phyloP scores from a whole-genome alignment of 2,329 filamentous ascomycete genomes.

The Hypoxylon sp. region DNA sequence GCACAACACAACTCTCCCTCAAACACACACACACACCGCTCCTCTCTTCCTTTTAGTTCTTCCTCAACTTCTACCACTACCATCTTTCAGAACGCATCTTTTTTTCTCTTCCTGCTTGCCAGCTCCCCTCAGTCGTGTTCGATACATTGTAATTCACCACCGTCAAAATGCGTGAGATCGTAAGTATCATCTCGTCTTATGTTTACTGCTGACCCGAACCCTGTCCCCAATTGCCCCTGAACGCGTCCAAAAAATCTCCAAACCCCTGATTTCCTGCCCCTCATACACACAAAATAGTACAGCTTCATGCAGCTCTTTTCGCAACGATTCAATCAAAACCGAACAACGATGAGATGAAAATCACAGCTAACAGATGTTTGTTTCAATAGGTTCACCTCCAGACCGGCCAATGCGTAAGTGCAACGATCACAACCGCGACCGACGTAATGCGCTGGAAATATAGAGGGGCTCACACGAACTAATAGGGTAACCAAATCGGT shows the following conservation, averaged over 20 bases:
- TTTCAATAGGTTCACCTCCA: slow-evolving; percentile 92
- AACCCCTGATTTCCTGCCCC: slow-evolving; percentile 55
- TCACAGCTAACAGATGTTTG: slow-evolving; percentile 66
- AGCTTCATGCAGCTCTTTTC: slow-evolving; percentile 19
- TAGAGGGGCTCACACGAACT: slow-evolving; percentile 54
- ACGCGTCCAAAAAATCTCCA: slow-evolving; percentile 58
- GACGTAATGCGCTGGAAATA: slow-evolving; percentile 38
- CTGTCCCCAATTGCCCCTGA: slow-evolving; percentile 36
- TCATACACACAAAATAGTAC: slow-evolving; percentile 51
- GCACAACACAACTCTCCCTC: slow-evolving; percentile 39
- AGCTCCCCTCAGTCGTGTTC: slow-evolving; percentile 48
- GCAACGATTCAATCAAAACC: slow-evolving; percentile 38
- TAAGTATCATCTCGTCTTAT: slow-evolving; percentile 62
- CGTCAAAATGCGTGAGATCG: slow-evolving; percentile 81
- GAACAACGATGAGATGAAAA: neutral
- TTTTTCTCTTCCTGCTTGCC: slow-evolving; percentile 48
- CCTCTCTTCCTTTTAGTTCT: slow-evolving; percentile 45
- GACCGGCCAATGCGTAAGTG: slow-evolving; percentile 98
- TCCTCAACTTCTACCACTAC: slow-evolving; percentile 37
- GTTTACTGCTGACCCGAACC: slow-evolving; percentile 42
- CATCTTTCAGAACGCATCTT: slow-evolving; percentile 43
- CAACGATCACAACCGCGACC: slow-evolving; percentile 48
- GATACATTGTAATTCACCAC: slow-evolving; percentile 50
- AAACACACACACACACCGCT: slow-evolving; percentile 47
- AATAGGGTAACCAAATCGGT: slow-evolving; percentile 99